A percentile compares a stretch with the other conserved stretches of the same genome.
Evolutionary conservation across 805 yeast genomes (phyloP).

Genomic region (Metschnikowia picachoensis): DNA sequence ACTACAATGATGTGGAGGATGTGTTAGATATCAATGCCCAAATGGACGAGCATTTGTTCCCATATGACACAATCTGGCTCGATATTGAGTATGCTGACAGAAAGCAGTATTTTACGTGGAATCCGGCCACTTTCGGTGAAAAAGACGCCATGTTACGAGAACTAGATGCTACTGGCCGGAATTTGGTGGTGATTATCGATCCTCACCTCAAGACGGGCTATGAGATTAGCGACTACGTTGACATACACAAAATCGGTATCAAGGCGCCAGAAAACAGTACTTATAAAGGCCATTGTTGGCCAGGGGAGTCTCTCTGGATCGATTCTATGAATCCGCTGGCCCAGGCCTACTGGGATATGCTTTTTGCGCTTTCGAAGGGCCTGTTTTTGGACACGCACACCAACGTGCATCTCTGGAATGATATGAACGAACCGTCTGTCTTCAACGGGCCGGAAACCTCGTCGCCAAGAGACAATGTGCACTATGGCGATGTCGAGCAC

Average conservation of each 20-base stretch:
- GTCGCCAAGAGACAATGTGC: conserved; percentile 77
- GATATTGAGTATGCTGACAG: conserved; percentile 88
- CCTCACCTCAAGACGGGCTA: conserved; percentile 84
- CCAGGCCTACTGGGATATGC: conserved; percentile 54
- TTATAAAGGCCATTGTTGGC: conserved; percentile 94
- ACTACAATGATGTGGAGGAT: conserved; percentile 84
- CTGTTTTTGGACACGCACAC: conserved; percentile 42
- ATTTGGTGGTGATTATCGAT: conserved; percentile 80
- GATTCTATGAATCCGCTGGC: conserved; percentile 73
- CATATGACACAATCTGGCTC: conserved; percentile 91
- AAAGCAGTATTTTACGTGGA: conserved; percentile 92
- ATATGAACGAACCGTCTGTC: conserved; percentile 96
- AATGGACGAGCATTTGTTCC: conserved; percentile 72
- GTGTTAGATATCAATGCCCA: conserved; percentile 65
- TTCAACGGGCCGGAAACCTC: conserved; percentile 94
- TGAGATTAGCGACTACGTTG: conserved; percentile 53
- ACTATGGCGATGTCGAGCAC: conserved; percentile 81
- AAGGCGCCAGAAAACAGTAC: conserved; percentile 43
- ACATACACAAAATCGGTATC: conserved; percentile 43
- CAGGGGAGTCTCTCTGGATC: conserved; percentile 93
- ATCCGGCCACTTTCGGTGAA: conserved; percentile 64
- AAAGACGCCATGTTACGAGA: conserved; percentile 64
- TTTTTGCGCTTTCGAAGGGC: conserved; percentile 40
- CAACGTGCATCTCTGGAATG: conserved; percentile 90
- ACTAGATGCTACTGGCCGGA: conserved; percentile 70